phyloP scores from a whole-genome alignment of 768 basidiomycete species.

The Kondoa subrosea region DNA sequence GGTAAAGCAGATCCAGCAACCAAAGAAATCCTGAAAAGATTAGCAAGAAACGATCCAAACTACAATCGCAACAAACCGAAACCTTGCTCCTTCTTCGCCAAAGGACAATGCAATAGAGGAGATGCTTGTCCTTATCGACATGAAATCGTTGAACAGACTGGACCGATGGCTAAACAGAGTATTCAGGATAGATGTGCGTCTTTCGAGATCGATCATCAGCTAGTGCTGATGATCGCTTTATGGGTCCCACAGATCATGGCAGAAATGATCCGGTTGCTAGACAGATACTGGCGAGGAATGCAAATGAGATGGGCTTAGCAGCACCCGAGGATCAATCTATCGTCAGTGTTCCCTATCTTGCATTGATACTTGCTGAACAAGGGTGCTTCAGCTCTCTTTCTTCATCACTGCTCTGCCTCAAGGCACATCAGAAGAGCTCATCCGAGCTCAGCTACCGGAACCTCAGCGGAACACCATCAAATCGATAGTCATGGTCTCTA shows the following conservation, averaged over 20 bases:
- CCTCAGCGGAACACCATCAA: slow-evolving; percentile 51
- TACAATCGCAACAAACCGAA: slow-evolving; percentile 94
- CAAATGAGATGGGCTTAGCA: slow-evolving; percentile 62
- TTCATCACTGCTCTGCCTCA: slow-evolving; percentile 23
- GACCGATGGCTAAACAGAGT: slow-evolving; percentile 55
- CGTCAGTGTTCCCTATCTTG: slow-evolving; percentile 38
- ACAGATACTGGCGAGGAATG: slow-evolving; percentile 67
- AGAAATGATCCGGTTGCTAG: slow-evolving; percentile 81
- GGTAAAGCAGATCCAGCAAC: slow-evolving; percentile 39
- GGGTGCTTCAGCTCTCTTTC: not conserved
- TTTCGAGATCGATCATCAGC: not conserved
- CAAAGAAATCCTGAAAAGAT: slow-evolving; percentile 88
- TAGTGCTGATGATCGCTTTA: not conserved
- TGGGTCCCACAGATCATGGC: slow-evolving; percentile 47
- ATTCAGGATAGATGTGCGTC: slow-evolving; percentile 65
- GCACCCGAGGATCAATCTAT: slow-evolving; percentile 76
- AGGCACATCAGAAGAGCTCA: slow-evolving; percentile 51
- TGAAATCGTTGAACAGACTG: slow-evolving; percentile 64
- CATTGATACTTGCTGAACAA: not conserved
- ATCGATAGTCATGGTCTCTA: slow-evolving; percentile 69
- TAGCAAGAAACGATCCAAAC: slow-evolving; percentile 87
- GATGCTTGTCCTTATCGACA: slow-evolving; percentile 86
- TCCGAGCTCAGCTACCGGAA: slow-evolving; percentile 46
- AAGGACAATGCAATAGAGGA: slow-evolving; percentile 86
- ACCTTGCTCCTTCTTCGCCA: slow-evolving; percentile 83